These are phyloP conservation scores for Scopulariopsis brevicaulis DNA, from an alignment of 2,329 filamentous ascomycete genomes.

Conservation along the genomic window DNA sequence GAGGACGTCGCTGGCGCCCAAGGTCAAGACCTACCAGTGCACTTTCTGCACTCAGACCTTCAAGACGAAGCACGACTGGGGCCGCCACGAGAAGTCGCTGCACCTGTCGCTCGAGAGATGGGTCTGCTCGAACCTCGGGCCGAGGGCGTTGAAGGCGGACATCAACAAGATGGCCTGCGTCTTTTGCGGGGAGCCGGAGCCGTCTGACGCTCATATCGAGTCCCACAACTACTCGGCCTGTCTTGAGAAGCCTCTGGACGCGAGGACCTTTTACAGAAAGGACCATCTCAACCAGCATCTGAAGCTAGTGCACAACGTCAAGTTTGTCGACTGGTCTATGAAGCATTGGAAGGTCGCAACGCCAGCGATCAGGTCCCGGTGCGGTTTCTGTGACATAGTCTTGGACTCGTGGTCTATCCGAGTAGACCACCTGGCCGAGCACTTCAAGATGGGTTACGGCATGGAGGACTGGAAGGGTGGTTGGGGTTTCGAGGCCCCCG, in stretches of 20 bases:
- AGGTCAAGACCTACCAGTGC: constrained; percentile 50
- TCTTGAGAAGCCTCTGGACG: constrained; percentile 49
- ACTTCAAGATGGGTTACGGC: constrained; percentile 54
- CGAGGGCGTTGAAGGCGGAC: constrained; percentile 43
- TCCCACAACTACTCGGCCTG: constrained; percentile 52
- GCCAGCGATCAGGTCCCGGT: constrained; percentile 50
- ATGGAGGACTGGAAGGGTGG: constrained; percentile 63
- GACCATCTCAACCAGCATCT: constrained; percentile 58
- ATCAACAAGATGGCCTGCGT: constrained; percentile 46
- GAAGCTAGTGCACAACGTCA: constrained; percentile 49
- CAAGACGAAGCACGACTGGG: constrained; percentile 58
- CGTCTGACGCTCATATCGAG: constrained; percentile 43
- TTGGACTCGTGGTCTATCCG: constrained; percentile 51
- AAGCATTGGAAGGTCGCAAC: constrained; percentile 49
- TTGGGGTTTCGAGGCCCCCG: constrained; percentile 53
- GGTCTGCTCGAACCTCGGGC: constrained; percentile 51
- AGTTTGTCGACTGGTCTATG: constrained; percentile 54
- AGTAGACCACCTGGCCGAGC: constrained; percentile 53
- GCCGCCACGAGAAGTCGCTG: constrained; percentile 58
- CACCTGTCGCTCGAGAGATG: constrained; percentile 54
- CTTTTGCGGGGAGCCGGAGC: constrained; percentile 46
- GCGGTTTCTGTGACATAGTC: constrained; percentile 53
- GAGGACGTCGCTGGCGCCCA: constrained; percentile 24
- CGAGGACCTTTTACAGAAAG: constrained; percentile 56
- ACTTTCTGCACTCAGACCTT: constrained; percentile 61